These are phyloP conservation scores for Yamadazyma dushanensis DNA, from an alignment of 1,139 yeast genomes.

Conservation along the genomic window DNA sequence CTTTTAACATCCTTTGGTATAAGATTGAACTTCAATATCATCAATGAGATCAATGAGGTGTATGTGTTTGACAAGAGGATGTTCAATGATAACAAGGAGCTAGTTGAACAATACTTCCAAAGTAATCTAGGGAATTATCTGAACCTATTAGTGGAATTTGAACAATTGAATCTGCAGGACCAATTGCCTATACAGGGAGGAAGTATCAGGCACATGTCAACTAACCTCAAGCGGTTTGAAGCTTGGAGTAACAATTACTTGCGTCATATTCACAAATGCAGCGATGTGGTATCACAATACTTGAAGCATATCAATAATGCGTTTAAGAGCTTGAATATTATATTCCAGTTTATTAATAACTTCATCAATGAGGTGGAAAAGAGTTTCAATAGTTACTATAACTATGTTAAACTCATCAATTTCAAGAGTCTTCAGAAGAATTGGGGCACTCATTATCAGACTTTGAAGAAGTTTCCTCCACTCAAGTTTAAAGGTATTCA, in stretches of 20 bases:
- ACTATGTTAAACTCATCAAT: slow-evolving; percentile 46
- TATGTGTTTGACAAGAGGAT: slow-evolving; percentile 61
- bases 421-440: slow-evolving; percentile 44
- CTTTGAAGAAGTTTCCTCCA: slow-evolving; percentile 37
- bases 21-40: slow-evolving; percentile 53
- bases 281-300: slow-evolving; percentile 21
- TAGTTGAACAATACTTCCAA: slow-evolving; percentile 15
- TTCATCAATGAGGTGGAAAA: slow-evolving; percentile 54
- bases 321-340: slow-evolving; percentile 53
- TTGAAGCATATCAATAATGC: slow-evolving; percentile 38
- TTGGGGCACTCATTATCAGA: slow-evolving; percentile 50
- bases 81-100: slow-evolving; percentile 27
- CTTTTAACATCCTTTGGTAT: slow-evolving; percentile 67
- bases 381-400: slow-evolving; percentile 49
- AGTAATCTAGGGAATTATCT: slow-evolving; percentile 15
- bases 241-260: slow-evolving; percentile 29
- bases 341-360: slow-evolving; percentile 58
- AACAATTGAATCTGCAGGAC: slow-evolving; percentile 6
- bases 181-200: background rate
- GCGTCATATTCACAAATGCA: slow-evolving; percentile 21
- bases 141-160: slow-evolving; percentile 11
- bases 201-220: slow-evolving; percentile 22
- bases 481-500: slow-evolving; percentile 19
- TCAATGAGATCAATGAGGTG: slow-evolving; percentile 49
- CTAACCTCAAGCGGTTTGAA: slow-evolving; percentile 24